phyloP scores from a whole-genome alignment of 352 stramenopile species.

The Phytophthora niederhauseri region DNA sequence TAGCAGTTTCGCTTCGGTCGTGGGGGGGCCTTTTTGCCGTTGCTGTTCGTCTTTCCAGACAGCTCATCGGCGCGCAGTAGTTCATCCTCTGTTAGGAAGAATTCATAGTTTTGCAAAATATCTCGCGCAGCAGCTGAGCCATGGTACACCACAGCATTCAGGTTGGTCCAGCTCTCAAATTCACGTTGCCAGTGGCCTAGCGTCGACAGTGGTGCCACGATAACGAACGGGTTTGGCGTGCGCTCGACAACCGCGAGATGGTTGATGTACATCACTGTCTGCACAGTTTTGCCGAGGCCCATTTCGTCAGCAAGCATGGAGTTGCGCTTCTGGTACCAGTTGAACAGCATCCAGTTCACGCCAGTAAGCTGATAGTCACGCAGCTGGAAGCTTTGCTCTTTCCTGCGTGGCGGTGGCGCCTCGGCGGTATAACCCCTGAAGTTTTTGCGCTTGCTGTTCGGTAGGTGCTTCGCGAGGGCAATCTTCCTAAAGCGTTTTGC shows the following conservation, averaged over 20 bases:
- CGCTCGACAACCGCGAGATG: constrained; percentile 96
- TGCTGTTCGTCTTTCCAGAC: constrained; percentile 20
- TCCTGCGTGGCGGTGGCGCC: constrained; percentile 62
- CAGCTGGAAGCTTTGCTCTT: constrained; percentile 79
- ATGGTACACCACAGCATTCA: constrained; percentile 99
- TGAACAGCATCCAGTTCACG: constrained; percentile 99
- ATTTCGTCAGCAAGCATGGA: constrained; percentile 99
- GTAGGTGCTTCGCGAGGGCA: constrained; percentile 38
- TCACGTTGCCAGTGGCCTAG: constrained; percentile 98
- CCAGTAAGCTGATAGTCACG: constrained; percentile 99
- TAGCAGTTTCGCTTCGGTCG: constrained; percentile 66
- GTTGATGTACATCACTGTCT: constrained; percentile 96
- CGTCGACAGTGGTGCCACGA: constrained; percentile 98
- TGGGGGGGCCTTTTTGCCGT: constrained; percentile 29
- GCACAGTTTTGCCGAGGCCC: constrained; percentile 96
- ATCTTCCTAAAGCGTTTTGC: constrained; percentile 58
- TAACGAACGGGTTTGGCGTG: constrained; percentile 95
- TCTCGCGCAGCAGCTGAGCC: constrained; percentile 91
- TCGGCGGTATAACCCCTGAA: constrained; percentile 77
- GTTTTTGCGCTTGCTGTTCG: constrained; percentile 62
- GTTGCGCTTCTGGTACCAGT: constrained; percentile 98
- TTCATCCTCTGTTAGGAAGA: constrained; percentile 79
- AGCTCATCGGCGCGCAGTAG: constrained; percentile 45
- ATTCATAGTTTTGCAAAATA: constrained; percentile 96
- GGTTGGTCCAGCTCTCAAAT: constrained; percentile 95